phyloP scores from a whole-genome alignment of 2,329 filamentous ascomycete genomes.

The Coniochaeta sp. region DNA sequence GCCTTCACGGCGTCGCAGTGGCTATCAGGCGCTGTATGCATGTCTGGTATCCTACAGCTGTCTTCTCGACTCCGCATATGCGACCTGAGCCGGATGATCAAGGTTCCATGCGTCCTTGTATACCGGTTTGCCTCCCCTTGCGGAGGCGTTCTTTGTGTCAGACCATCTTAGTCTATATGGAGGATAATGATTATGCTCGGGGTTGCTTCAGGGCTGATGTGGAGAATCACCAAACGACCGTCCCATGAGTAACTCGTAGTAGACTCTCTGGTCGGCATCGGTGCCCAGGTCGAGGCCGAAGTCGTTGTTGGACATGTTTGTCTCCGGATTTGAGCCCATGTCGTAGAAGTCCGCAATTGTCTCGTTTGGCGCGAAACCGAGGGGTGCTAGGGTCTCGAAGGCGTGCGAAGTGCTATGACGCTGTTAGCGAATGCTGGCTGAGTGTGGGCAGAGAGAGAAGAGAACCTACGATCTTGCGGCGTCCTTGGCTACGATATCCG shows the following conservation, averaged over 20 bases:
- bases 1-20: neutral
- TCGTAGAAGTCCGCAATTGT: constrained; percentile 28
- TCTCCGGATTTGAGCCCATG: constrained; percentile 27
- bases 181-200: neutral
- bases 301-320: constrained; percentile 14
- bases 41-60: neutral
- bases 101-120: neutral
- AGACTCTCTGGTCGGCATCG: constrained; percentile 27
- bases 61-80: neutral
- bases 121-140: neutral
- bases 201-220: neutral
- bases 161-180: neutral
- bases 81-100: neutral
- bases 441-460: neutral
- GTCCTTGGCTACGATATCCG: constrained; percentile 27
- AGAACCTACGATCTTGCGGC: constrained; percentile 24
- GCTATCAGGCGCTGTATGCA: neutral
- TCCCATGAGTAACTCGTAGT: constrained; percentile 30
- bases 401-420: constrained; percentile 20
- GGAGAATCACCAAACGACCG: constrained; percentile 6
- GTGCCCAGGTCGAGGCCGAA: constrained; percentile 18
- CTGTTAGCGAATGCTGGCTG: constrained; percentile 2
- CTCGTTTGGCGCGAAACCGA: constrained; percentile 28
- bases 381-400: constrained; percentile 25
- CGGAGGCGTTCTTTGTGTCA: neutral